Evolutionary conservation across 2,329 filamentous ascomycete species (phyloP).

Genomic region (Trichoderma sp.): DNA sequence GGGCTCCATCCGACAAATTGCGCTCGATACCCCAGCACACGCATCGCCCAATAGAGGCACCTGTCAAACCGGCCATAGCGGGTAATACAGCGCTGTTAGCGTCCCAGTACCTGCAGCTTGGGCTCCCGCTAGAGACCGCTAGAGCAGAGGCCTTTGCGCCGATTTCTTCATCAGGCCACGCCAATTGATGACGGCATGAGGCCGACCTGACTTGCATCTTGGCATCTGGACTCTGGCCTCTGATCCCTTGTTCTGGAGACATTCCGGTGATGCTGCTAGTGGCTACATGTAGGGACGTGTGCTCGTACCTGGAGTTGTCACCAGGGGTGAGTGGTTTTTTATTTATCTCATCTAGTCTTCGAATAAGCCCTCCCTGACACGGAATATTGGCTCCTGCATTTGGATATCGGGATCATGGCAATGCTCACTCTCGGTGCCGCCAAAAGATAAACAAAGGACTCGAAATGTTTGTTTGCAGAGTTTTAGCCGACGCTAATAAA

Average conservation of each 20-base stretch:
- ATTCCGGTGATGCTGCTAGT: not conserved
- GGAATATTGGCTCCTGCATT: not conserved
- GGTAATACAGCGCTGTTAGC: slow-evolving; percentile 1
- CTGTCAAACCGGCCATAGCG: slow-evolving; percentile 1
- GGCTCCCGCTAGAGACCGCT: not conserved
- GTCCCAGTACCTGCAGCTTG: not conserved
- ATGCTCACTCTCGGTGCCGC: not conserved
- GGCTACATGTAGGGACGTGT: not conserved
- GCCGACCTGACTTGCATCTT: not conserved
- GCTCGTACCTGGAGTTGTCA: not conserved
- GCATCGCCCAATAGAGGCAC: not conserved
- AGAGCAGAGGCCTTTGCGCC: not conserved
- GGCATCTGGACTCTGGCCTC: not conserved
- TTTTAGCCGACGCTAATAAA: not conserved
- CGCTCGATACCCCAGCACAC: not conserved
- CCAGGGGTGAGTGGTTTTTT: not conserved
- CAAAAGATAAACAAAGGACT: not conserved
- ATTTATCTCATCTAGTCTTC: not conserved
- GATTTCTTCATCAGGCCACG: slow-evolving; percentile 8
- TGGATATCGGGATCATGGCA: not conserved
- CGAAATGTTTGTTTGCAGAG: not conserved
- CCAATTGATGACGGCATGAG: slow-evolving; percentile 9
- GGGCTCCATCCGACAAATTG: not conserved
- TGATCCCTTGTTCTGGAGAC: not conserved
- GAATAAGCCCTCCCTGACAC: not conserved